phyloP scores from a whole-genome alignment of 345 rosid genomes.

The Linum lewisii region DNA sequence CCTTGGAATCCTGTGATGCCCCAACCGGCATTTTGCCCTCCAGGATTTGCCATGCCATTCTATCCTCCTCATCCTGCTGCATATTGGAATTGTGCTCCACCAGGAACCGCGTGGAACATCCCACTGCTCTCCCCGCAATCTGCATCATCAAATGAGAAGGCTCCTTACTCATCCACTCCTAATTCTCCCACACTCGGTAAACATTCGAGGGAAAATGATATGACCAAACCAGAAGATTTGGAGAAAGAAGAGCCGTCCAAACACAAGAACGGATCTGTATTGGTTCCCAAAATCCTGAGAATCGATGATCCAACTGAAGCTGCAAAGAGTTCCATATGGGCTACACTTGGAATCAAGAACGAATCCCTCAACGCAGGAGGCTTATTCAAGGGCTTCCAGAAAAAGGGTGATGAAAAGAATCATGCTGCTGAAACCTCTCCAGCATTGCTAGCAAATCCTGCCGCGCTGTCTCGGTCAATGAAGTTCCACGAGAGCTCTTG shows the following conservation, averaged over 20 bases:
- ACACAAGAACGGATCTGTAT: too few species aligned
- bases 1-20: conserved; percentile 48
- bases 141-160: too few species aligned
- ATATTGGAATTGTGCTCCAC: too few species aligned
- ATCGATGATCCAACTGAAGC: background rate
- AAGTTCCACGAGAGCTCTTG: conserved; percentile 59
- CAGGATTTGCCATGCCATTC: conserved; percentile 20
- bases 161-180: too few species aligned
- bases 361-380: background rate
- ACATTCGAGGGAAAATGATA: too few species aligned
- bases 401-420: conserved; percentile 5
- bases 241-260: too few species aligned
- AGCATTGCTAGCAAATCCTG: conserved; percentile 59
- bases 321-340: background rate
- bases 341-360: background rate
- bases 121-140: too few species aligned
- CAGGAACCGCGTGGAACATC: too few species aligned
- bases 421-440: conserved; percentile 34
- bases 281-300: background rate
- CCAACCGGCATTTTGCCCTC: conserved; percentile 27
- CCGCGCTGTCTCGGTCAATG: conserved; percentile 71
- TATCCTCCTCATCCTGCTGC: conserved; percentile 13
- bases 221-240: too few species aligned
- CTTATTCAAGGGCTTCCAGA: conserved; percentile 21
- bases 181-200: background rate